Evolutionary conservation across 148 eudicot genomes (phyloP).

Genomic region (Heliosperma pusillum): DNA sequence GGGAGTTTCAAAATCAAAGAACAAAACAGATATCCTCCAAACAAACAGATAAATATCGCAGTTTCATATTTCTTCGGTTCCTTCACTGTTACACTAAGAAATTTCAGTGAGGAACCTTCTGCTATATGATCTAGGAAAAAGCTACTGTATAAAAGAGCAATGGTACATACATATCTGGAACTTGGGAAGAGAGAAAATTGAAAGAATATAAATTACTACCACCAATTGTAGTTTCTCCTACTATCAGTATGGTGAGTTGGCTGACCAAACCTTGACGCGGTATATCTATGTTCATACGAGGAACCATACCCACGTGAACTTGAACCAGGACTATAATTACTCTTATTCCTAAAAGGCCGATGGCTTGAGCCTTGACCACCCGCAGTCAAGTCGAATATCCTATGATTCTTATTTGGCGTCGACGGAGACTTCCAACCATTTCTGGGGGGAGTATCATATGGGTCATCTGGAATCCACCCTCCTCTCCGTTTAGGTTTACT

Average conservation of each 20-base stretch:
- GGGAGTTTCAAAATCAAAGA: neutral
- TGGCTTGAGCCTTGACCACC: conserved; percentile 43
- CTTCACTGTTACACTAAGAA: neutral
- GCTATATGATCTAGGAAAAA: neutral
- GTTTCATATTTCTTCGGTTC: neutral
- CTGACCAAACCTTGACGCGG: conserved; percentile 49
- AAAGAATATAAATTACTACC: neutral
- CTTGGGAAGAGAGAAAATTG: neutral
- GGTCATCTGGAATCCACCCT: conserved; percentile 70
- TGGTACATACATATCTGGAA: neutral
- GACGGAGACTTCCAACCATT: conserved; percentile 52
- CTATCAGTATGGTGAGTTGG: conserved; percentile 29
- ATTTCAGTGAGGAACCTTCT: neutral
- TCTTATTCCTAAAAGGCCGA: conserved; percentile 29
- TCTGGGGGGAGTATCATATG: conserved; percentile 37
- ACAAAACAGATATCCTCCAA: neutral
- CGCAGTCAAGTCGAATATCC: conserved; percentile 26
- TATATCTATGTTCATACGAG: conserved; percentile 33
- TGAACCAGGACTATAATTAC: conserved; percentile 30
- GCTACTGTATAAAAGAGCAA: neutral
- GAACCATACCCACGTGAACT: conserved; percentile 38
- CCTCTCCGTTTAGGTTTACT: conserved; percentile 47
- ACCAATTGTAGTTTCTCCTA: conserved; percentile 44
- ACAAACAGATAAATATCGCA: neutral
- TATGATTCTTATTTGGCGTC: conserved; percentile 44